A percentile compares a stretch with the other conserved stretches of the same genome.
Evolutionary conservation across 331 rosid genomes (phyloP).

Genomic region (Cydonia oblonga): DNA sequence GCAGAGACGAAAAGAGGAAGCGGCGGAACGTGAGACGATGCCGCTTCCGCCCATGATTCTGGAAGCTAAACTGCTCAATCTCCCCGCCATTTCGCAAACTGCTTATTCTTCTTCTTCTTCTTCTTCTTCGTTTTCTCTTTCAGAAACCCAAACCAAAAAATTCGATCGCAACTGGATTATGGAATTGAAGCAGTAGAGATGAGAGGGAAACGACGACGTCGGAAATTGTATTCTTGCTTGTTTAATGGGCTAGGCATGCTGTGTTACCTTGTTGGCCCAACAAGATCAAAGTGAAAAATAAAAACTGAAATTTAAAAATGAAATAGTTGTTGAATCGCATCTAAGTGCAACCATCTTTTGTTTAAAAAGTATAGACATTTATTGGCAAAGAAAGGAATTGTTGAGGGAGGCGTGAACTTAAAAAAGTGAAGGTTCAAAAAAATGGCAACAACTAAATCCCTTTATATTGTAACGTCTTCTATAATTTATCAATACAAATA

Average conservation of each 20-base stretch:
- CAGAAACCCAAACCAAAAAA: neutral
- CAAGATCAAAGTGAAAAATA: too few species aligned
- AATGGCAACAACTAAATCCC: too few species aligned
- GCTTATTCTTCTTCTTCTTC: too few species aligned
- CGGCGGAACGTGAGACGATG: constrained; percentile 56
- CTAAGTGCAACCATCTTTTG: too few species aligned
- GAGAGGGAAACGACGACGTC: neutral
- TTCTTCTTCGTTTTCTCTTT: neutral
- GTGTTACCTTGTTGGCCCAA: too few species aligned
- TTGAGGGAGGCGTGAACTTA: rapidly evolving
- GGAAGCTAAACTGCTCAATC: constrained; percentile 55
- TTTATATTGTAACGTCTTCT: too few species aligned
- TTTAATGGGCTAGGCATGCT: neutral
- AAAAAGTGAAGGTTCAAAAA: too few species aligned
- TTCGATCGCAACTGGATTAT: neutral
- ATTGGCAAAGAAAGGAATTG: rapidly evolving
- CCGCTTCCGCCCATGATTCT: constrained; percentile 75
- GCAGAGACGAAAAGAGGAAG: constrained; percentile 70
- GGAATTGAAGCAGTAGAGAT: neutral
- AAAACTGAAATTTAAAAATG: too few species aligned
- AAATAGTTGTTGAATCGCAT: too few species aligned
- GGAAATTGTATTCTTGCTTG: neutral
- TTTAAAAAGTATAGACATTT: too few species aligned
- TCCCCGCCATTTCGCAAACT: constrained; percentile 50
- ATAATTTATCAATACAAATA: too few species aligned